phyloP scores from a whole-genome alignment of 176 grass and related monocot species.

The Hordeum marinum region DNA sequence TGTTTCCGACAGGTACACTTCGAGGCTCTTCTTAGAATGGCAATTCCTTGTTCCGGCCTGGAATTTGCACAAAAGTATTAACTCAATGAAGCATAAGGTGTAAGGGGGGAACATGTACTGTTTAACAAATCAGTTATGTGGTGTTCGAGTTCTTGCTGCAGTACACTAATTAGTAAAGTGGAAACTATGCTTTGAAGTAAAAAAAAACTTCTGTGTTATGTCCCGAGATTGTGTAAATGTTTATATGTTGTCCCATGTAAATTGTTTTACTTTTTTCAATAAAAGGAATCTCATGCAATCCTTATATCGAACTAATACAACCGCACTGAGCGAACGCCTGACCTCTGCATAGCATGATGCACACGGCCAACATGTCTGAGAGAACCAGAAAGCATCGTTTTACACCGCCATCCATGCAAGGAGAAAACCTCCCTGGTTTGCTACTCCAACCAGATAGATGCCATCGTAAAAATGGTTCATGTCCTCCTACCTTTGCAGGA shows the following conservation, averaged over 20 bases:
- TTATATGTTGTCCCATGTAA: neutral
- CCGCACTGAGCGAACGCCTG: no score
- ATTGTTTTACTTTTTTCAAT: neutral
- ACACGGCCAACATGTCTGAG: no score
- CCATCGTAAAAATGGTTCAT: no score
- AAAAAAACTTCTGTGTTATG: neutral
- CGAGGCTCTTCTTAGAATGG: neutral
- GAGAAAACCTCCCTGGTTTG: no score
- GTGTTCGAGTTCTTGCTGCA: neutral
- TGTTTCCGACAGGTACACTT: slow-evolving; percentile 80
- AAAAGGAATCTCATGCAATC: no score
- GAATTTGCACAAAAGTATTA: neutral
- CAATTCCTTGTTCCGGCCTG: neutral
- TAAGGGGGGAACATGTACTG: neutral
- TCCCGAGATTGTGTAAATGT: neutral
- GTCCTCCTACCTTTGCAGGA: no score
- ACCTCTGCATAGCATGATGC: no score
- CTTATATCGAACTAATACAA: no score
- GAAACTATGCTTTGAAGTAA: neutral
- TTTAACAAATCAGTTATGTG: neutral
- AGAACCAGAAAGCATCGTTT: no score
- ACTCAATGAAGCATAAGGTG: neutral
- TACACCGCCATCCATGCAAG: no score
- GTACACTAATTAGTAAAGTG: neutral
- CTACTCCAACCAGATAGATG: no score